Evolutionary conservation across 257 asterid genomes (phyloP).

Genomic region (Misopates orontium): DNA sequence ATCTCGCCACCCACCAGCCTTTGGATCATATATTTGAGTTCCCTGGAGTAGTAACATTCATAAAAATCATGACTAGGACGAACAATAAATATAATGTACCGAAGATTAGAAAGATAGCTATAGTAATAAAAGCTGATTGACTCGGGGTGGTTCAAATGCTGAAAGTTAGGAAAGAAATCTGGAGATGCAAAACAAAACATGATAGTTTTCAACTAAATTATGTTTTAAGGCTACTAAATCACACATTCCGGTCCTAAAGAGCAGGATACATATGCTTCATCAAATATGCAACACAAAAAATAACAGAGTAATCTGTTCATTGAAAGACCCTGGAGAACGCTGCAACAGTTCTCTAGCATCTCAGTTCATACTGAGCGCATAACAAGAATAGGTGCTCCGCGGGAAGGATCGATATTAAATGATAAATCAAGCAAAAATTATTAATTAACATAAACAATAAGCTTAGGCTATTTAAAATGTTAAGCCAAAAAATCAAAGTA

Average conservation of each 20-base stretch:
- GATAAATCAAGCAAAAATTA: background rate
- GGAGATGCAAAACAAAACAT: constrained; percentile 11
- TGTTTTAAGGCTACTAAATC: constrained; percentile 15
- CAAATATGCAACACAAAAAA: background rate
- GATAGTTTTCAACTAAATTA: background rate
- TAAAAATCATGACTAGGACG: constrained; percentile 29
- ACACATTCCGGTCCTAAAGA: background rate
- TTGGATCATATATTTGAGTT: constrained; percentile 94
- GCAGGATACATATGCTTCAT: constrained; percentile 8
- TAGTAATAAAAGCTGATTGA: constrained; percentile 20
- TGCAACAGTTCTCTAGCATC: background rate
- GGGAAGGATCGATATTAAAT: background rate
- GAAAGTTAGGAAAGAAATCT: constrained; percentile 3
- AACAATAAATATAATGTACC: background rate
- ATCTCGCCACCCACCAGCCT: constrained; percentile 99
- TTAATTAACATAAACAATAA: background rate
- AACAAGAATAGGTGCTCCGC: background rate
- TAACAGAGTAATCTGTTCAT: background rate
- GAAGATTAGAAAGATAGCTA: constrained; percentile 1
- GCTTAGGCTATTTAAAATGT: background rate
- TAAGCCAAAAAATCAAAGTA: background rate
- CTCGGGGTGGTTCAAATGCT: constrained; percentile 15
- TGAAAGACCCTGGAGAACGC: constrained; percentile 13
- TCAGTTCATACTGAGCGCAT: background rate
- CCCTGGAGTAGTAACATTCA: constrained; percentile 59